A percentile compares a stretch with the other conserved stretches of the same genome.
Evolutionary conservation across 2,329 filamentous ascomycete genomes (phyloP).

Genomic region (Aspergillus eucalypticola): DNA sequence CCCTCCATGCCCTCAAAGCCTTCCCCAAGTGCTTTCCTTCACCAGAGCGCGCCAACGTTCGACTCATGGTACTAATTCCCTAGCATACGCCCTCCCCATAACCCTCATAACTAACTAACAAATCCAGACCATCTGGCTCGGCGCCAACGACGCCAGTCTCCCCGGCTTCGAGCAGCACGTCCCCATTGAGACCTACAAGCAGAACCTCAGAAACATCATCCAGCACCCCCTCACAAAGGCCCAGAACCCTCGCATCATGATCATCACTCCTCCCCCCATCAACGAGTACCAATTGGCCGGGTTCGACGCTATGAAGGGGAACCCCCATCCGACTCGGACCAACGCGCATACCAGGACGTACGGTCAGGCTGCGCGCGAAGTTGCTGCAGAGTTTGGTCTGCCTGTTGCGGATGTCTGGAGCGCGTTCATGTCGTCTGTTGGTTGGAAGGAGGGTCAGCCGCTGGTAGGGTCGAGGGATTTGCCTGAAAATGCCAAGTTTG

Average conservation of each 20-base stretch:
- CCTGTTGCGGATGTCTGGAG: constrained; percentile 78
- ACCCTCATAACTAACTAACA: constrained; percentile 5
- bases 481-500: constrained; percentile 58
- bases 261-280: constrained; percentile 76
- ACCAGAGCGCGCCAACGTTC: constrained; percentile 54
- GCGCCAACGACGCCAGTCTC: constrained; percentile 84
- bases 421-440: constrained; percentile 68
- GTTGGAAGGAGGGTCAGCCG: constrained; percentile 53
- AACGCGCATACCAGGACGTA: constrained; percentile 64
- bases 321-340: constrained; percentile 55
- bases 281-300: constrained; percentile 68
- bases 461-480: constrained; percentile 60
- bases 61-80: constrained; percentile 40
- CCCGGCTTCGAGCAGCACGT: constrained; percentile 72
- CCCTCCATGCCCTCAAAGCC: constrained; percentile 68
- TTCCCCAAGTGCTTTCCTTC: constrained; percentile 71
- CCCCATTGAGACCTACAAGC: constrained; percentile 70
- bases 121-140: constrained; percentile 72
- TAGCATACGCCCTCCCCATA: neutral
- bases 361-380: constrained; percentile 64
- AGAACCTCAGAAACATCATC: constrained; percentile 71
- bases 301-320: constrained; percentile 52
- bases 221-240: constrained; percentile 67
- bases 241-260: constrained; percentile 73
- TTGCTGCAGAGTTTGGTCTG: constrained; percentile 58